Evolutionary conservation across 192 early-diverging fungal genomes (phyloP), one percentile per base, ranked within the genome.

Genomic region (Podila minutissima): DNA sequence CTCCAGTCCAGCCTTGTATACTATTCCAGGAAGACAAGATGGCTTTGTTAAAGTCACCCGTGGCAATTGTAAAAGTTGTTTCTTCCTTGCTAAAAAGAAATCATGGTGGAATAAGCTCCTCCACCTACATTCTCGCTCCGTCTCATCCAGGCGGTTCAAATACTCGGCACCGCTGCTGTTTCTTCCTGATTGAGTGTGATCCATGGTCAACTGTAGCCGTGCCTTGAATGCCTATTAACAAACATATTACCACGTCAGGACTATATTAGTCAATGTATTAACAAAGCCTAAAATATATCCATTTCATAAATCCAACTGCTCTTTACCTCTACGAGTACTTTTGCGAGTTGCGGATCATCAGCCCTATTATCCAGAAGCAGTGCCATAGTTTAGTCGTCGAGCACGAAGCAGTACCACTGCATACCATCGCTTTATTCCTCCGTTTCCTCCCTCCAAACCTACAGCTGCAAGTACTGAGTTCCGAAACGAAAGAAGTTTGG

Each of bases 131-230:
- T 85, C 74, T 78, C 68, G 64, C 59, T 85, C 84, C 15, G 84
- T 85, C 50, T 85, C 84, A 53, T 85, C 84, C 37, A 85, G 55
- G 31, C 61, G 67, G 20, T 83, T 75, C 26, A 77, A 51, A 50
- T 83, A 85, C 31, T 85, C 82, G 17, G 83, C 62, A 22, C 71
- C 72, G 24, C 50, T 62, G 3, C 46, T 62, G 46, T 48, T 60
- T 29, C 61, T 33, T 3, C 72, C 72, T 63, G 75, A 79, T 38
- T 83, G 81, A n/a, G 84, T 72, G 55, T 79, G 71, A 31, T 85
- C 72, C 75, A 85, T 74, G 31, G 83, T 85, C 22, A 71, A 55
- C 29, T 63, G 62, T 20, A 85, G 41, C 35, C 84, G 55, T 3
- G 50, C 41, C 24, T 74, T 83, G 55, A 83, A 85, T 32, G 82